Base-by-base conservation (phyloP, 768 basidiomycete species). In the Trametes cubensis region DNA sequence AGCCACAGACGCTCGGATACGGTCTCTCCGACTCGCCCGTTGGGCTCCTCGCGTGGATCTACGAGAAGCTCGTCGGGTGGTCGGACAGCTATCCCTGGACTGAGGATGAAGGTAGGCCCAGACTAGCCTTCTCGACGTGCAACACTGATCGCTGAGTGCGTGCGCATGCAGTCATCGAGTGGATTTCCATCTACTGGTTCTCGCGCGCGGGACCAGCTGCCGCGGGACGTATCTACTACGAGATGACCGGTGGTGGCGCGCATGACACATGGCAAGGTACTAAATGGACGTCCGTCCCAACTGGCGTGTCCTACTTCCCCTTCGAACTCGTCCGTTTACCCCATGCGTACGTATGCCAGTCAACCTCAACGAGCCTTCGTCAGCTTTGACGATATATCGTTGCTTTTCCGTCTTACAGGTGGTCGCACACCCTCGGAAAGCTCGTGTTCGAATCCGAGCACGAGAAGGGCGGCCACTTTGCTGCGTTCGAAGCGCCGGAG, bases 21-120 rank as follows among this genome's bases (percentile, higher is more conserved):
- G 65, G 74, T 21, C 72, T 87, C 4, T 74, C 82, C 0, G 86
- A 87, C 64, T 86, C 84, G n/a, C 86, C 86, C 14, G 77, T 77
- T 6, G 86, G 83, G 0, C 64, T 77, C 5, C 69, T 77, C 18
- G 74, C 76, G 3, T 77, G 76, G 76, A 72, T 76, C 20, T 76
- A 76, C 58, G 74, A 76, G 64, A 75, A 76, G 63, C 66, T 69
- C 20, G 66, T 73, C 4, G 42, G 25, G 3, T 76, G 74, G 76
- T 65, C 75, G 0, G 85, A 86, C 65, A 66, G 68, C 3, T 85
- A 87, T 70, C 77, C 77, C 0, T 87, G 85, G 85, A 75, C 76
- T 17, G 82, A 84, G 42, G 84, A 86, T 34, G 83, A 86, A 74
- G 76, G 86, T 81, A 28, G 3, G 60, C 21, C 4, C 20, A 20